Conservation (phyloP, 306 rosid species). For the Oxytropis ochrocephala region DNA sequence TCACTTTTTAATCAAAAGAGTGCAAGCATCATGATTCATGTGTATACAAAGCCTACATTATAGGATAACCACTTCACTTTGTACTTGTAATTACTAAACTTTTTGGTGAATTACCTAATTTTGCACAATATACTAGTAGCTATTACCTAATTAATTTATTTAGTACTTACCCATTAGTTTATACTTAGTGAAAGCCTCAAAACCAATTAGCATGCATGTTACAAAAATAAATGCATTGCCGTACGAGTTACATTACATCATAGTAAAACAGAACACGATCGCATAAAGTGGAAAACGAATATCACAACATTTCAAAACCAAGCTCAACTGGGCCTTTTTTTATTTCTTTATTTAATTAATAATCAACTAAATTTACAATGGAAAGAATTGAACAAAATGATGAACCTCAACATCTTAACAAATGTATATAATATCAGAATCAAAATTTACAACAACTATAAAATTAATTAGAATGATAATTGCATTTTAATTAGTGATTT, state of each 20-base stretch:
- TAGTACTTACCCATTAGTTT: background rate
- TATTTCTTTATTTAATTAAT: too few species aligned
- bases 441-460: too few species aligned
- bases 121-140: background rate
- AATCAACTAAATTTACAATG: too few species aligned
- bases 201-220: background rate
- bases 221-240: background rate
- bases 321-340: too few species aligned
- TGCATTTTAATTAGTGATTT: too few species aligned
- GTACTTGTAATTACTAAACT: background rate
- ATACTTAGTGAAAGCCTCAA: background rate
- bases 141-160: slow-evolving; percentile 17
- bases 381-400: too few species aligned
- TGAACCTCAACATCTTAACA: too few species aligned
- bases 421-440: too few species aligned
- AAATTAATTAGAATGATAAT: too few species aligned
- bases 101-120: slow-evolving; percentile 24
- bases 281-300: background rate
- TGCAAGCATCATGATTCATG: background rate
- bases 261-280: background rate
- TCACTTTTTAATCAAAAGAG: background rate
- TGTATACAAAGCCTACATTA: background rate
- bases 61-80: background rate
- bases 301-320: background rate
- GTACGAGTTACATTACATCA: slow-evolving; percentile 14